A percentile compares a stretch with the other conserved stretches of the same genome.
These are phyloP conservation scores for Fusarium cyanostomum DNA, from an alignment of 2,329 filamentous ascomycete species.

Conservation along the genomic window DNA sequence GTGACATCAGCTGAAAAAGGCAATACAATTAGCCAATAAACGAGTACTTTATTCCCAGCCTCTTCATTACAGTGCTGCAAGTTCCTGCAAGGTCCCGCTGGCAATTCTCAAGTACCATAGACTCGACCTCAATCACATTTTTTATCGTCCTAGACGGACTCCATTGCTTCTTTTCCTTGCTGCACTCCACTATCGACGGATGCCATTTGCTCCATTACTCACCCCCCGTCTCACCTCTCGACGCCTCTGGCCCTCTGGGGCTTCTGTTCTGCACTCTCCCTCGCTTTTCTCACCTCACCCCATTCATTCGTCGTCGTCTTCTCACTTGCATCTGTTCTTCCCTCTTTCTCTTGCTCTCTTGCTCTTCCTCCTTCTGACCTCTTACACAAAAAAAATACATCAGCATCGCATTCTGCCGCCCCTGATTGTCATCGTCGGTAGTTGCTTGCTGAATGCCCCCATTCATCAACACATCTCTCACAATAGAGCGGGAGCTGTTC, in stretches of 20 bases:
- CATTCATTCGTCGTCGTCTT: conserved; percentile 27
- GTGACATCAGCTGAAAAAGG: conserved; percentile 8
- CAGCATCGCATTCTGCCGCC: not conserved
- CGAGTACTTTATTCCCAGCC: conserved; percentile 21
- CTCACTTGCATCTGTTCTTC: conserved; percentile 34
- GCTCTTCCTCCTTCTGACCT: conserved; percentile 5
- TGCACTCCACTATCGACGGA: conserved; percentile 31
- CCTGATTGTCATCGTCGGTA: conserved; percentile 1
- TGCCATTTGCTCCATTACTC: conserved; percentile 26
- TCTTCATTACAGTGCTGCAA: not conserved
- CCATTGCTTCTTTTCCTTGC: conserved; percentile 37
- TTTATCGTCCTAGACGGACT: conserved; percentile 16
- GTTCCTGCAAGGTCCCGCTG: conserved; percentile 27
- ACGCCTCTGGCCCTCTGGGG: conserved; percentile 26
- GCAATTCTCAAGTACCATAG: conserved; percentile 10
- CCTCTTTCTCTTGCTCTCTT: conserved; percentile 20
- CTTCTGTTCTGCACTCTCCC: conserved; percentile 17
- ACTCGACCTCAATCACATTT: conserved; percentile 22
- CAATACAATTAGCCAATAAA: not conserved
- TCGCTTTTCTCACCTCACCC: conserved; percentile 34
- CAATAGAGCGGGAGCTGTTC: conserved; percentile 32
- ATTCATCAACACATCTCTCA: conserved; percentile 26
- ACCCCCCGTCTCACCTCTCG: conserved; percentile 33
- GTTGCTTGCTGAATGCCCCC: conserved; percentile 9
- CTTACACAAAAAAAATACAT: not conserved